Conservation (phyloP, 257 asterid species). For the Solanum bulbocastanum region DNA sequence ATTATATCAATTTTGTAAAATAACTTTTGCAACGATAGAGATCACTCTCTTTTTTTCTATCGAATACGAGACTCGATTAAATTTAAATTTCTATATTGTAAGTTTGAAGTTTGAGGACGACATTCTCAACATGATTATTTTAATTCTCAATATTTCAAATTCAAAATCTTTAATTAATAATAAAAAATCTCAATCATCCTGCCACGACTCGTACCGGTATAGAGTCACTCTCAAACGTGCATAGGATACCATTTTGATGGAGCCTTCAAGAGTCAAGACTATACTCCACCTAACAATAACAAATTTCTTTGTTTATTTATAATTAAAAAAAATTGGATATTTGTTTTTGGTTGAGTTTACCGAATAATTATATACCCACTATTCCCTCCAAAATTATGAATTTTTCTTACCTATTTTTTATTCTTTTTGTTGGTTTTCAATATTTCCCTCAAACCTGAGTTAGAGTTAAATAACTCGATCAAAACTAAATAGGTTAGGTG, state of each 20-base stretch:
- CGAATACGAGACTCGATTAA: not conserved
- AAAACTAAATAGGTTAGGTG: not conserved
- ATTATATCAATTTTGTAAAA: too few relatives aligned
- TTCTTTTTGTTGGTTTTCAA: not conserved
- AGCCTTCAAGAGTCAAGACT: slow-evolving; percentile 20
- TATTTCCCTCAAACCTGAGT: not conserved
- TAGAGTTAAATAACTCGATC: not conserved
- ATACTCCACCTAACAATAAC: slow-evolving; percentile 9
- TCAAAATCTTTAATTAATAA: not conserved
- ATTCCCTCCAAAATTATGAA: slow-evolving; percentile 2
- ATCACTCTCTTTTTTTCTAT: not conserved
- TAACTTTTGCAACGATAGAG: not conserved
- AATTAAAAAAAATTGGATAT: not conserved
- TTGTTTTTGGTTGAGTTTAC: slow-evolving; percentile 10
- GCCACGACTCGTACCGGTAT: rapidly evolving
- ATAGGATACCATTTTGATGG: slow-evolving; percentile 39
- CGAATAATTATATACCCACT: slow-evolving; percentile 6
- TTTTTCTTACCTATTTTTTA: not conserved
- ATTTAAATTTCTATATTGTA: not conserved
- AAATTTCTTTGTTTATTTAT: slow-evolving; percentile 8
- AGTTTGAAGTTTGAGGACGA: not conserved
- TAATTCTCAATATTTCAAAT: not conserved
- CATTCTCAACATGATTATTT: not conserved
- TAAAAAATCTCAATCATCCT: not conserved
- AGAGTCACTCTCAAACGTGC: slow-evolving; percentile 3